Evolutionary conservation across 352 stramenopile genomes (phyloP), one percentile per base, ranked within the genome.

Genomic region (Phytophthora podocarpi): DNA sequence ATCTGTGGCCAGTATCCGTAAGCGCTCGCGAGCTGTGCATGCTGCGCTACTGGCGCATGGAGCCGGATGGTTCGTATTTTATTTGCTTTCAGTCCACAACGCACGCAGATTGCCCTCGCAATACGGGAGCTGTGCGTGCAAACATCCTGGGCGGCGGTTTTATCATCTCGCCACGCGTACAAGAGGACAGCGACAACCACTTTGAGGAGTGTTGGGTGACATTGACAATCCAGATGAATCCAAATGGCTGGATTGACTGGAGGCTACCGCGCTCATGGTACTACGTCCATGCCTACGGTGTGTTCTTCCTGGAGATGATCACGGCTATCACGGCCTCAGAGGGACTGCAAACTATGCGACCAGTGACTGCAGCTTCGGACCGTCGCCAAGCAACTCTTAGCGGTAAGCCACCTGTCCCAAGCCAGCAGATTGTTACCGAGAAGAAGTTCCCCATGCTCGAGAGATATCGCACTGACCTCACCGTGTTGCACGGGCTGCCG

Each of bases 41-140:
- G 39, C 63, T 93, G 3, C 82, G 86, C 21, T 92, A 95, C 53
- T 95, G 86, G 86, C 82, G 81, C 11, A 92, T 90, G 62, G 82
- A 93, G 39, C 76, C 85, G 5, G 84, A 93, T 58, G 72, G 76
- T 21, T 90, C 84, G 3, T 95, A 93, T 40, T 90, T 93, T 56
- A 82, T 95, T 48, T 93, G 84, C 55, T 91, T 93, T 56, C 86
- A 95, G 70, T 95, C 86, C n/a, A 92, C 82, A 13, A 82, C 78
- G 0, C 80, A 95, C 53, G 6, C 54, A 2, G 62, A 85, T 5
- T 93, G 81, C 34, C 85, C 82, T 27, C 28, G 21, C 0, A 55
- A 43, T 23, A 64, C 55, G 1, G 62, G 62, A 7, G 59, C 72
- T 13, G 79, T 94, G 24, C 78, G 78, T 36, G 86, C 72, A 7